Evolutionary conservation across 176 grass and related monocot species (phyloP), one percentile per base, ranked within the genome.

Genomic region (Tillandsia leiboldiana): DNA sequence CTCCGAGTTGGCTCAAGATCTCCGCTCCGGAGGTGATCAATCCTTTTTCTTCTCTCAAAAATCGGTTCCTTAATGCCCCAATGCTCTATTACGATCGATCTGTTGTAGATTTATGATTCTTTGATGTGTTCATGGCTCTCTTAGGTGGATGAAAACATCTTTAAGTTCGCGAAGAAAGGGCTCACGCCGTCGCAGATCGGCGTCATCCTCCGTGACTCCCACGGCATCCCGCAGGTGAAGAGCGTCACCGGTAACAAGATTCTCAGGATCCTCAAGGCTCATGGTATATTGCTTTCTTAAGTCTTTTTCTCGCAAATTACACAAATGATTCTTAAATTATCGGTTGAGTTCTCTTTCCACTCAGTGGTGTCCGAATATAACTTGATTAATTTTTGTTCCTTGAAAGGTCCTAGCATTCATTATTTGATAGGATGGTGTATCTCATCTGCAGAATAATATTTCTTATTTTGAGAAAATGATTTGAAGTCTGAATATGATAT

Each of bases 171-270:
- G 9, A 82, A 82, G 67, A 95, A 87, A 72, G 91, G 91, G 0
- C 79, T 87, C 78, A 90, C 75, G 66, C 91, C 91, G 26, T 95
- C 91, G 8, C 91, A 95, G 72, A 95, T 95, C 20, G 87, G 91
- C 48, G 87, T 95, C 28, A 50, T 80, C 61, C 91, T 95, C 69
- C 91, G 91, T 78, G 91, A 95, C 81, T 87, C 88, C 51, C 91
- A 95, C 22, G 91, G 91, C 0, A 95, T 95, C 17, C 83, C 90
- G 2, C 90, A 89, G 49, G 86, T 93, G 26, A 83, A 81, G 70
- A 90, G 81, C 49, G 81, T 96, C 13, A 96, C 91, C 1, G 91
- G 91, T 10, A 96, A 75, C 91, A 96, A 96, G 84, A 96, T 96
- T 49, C 91, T 96, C 62, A 85, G 91, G 66, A 90, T 96, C 73